Evolutionary conservation across 768 basidiomycete species (phyloP), one percentile per base, ranked within the genome.

Genomic region (Naganishia onofrii): DNA sequence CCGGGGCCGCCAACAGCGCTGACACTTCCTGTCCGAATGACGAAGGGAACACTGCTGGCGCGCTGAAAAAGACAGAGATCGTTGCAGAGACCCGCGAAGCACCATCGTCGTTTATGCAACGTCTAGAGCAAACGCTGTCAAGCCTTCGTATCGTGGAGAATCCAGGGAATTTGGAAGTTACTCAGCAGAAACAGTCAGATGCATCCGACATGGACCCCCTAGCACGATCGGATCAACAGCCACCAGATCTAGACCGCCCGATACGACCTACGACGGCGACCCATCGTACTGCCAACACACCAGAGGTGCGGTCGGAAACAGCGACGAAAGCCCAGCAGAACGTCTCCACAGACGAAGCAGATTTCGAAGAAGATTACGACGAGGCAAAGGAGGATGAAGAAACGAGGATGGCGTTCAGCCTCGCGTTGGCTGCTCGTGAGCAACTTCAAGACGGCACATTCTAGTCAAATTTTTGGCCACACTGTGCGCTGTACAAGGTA

Each of bases 351-450:
- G n/a, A 26, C 15, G 23, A 66, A 51, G 64, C 21, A 3, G 19
- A 23, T 13, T n/a, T 42, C 7, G 65, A 70, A 2, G 42, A 38
- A 23, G 53, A 67, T 52, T 15, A 34, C 23, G 21, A 36, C 26
- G 66, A 55, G 15, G 38, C 26, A 36, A 44, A 31, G 17, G 70
- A 70, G 46, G 70, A 70, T 52, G 70, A 70, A 0, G 70, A 70
- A 26, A 57, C 56, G 19, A 56, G 54, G 31, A 57, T 57, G 46
- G 55, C 54, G 13, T 70, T 70, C 46, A 65, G 42, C 26, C 38
- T 52, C 5, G 70, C 70, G 15, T 36, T 55, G 29, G 64, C 63
- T 21, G 70, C 70, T 10, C 52, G 70, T 3, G 70, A 64, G 21
- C 60, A 63, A 42, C 60, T 63, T 29, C 15, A 63, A 42, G 60